A percentile compares a stretch with the other conserved stretches of the same genome.
Evolutionary conservation across 2,329 filamentous ascomycete genomes (phyloP).

Genomic region (Trichoderma hamatum): DNA sequence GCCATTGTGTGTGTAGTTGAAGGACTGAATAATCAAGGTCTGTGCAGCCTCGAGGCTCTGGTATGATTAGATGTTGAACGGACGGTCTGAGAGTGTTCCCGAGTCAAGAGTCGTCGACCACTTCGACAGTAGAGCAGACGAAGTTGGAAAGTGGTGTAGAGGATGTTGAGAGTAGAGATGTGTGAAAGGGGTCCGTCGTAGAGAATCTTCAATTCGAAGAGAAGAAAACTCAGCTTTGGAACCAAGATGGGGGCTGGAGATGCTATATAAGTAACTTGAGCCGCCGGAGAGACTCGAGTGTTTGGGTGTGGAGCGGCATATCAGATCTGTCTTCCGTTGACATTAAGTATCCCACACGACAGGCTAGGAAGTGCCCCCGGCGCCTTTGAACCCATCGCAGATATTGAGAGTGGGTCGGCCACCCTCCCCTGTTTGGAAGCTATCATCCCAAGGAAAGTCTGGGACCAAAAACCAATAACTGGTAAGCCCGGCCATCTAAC

Average conservation of each 20-base stretch:
- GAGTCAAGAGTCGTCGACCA: not conserved
- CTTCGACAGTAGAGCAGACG: not conserved
- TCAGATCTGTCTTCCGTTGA: slow-evolving; percentile 31
- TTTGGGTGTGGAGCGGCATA: slow-evolving; percentile 29
- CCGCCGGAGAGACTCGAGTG: slow-evolving; percentile 15
- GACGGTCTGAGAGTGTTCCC: not conserved
- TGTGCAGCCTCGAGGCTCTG: not conserved
- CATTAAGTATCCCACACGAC: slow-evolving; percentile 27
- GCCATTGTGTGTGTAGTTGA: slow-evolving; percentile 11
- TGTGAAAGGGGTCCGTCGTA: not conserved
- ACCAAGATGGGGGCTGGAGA: slow-evolving; percentile 24
- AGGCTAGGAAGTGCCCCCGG: slow-evolving; percentile 21
- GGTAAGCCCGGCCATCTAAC: slow-evolving; percentile 17
- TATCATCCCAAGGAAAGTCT: slow-evolving; percentile 23
- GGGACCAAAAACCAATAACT: slow-evolving; percentile 17
- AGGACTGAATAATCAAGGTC: not conserved
- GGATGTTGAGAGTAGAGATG: not conserved
- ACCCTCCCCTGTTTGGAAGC: slow-evolving; percentile 17
- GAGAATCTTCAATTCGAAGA: slow-evolving; percentile 9
- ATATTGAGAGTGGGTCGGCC: slow-evolving; percentile 31
- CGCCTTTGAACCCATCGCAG: slow-evolving; percentile 29
- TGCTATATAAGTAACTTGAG: slow-evolving; percentile 30
- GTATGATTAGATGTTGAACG: not conserved
- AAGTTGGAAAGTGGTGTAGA: not conserved
- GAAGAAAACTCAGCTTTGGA: not conserved